Evolutionary conservation across 2,329 filamentous ascomycete genomes (phyloP), one percentile per base, ranked within the genome.

Genomic region (Neonectria ditissima): DNA sequence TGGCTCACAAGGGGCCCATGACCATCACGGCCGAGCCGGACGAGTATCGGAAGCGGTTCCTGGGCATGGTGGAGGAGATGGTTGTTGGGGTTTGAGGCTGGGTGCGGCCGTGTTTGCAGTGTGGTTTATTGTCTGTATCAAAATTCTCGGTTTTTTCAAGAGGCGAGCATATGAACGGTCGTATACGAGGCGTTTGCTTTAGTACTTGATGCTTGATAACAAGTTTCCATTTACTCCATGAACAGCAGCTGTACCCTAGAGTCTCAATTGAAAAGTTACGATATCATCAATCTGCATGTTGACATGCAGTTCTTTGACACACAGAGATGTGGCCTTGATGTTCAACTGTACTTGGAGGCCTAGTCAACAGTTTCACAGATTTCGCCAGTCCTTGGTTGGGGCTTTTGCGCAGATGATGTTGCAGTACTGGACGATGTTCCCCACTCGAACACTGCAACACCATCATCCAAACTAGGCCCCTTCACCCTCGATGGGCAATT

Each of bases 1-100:
- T 92, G 28, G 87, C 86, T 32, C 80, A 84, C 3, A 84, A 90
- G 69, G 91, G 90, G 0, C 90, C 87, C 0, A 94, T 93, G 91
- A 91, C 87, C 63, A 91, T 93, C 58, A 93, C 91, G 0, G 90
- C 91, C 1, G 86, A 87, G 6, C 86, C 89, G 10, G 80, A 82
- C 0, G 91, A 93, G 77, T 94, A 94, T 71, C 81, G 89, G 14
- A 76, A 84, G 67, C 76, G 83, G 58, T 86, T 85, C 50, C 63
- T 85, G 73, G 79, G 76, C 67, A 86, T 86, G 82, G 84, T 83
- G 45, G 74, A 77, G 22, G 79, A 80, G 52, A 78, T 82, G 28
- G 70, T 82, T 2, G 65, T 82, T 11, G 81, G 78, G 54, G 73
- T 78, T 0, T 73, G 37, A 68, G 1, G 18, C 13, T 18, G 37